Evolutionary conservation across 495 filamentous ascomycete genomes (phyloP).

Genomic region (Penicillium antarcticum): DNA sequence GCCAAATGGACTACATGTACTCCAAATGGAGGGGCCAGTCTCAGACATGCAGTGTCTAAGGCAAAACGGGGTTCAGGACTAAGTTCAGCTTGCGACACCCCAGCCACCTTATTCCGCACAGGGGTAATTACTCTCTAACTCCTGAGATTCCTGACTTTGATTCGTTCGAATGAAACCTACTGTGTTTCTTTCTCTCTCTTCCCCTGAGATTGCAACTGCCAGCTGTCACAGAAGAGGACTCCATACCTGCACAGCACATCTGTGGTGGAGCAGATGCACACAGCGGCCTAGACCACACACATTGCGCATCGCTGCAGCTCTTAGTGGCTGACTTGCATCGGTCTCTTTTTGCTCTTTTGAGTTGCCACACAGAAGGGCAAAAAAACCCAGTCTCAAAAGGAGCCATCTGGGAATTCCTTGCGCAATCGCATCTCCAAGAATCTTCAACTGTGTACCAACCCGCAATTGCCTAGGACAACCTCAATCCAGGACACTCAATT

Average conservation of each 20-base stretch:
- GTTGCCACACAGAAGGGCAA: constrained; percentile 13
- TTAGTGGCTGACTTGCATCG: constrained; percentile 29
- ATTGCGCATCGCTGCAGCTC: constrained; percentile 32
- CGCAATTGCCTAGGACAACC: background rate
- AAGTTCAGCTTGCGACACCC: constrained; percentile 3
- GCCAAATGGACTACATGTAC: too few relatives aligned
- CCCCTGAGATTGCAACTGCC: background rate
- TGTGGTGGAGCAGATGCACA: constrained; percentile 27
- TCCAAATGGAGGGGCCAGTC: too few relatives aligned
- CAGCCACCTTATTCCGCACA: constrained; percentile 9
- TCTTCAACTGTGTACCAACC: background rate
- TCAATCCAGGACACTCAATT: background rate
- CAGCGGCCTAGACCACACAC: constrained; percentile 27
- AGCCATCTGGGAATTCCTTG: background rate
- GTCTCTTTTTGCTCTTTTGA: constrained; percentile 14
- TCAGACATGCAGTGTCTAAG: background rate
- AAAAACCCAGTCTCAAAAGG: constrained; percentile 2
- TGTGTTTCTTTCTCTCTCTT: background rate
- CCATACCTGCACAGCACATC: constrained; percentile 15
- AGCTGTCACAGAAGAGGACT: background rate
- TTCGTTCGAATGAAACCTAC: background rate
- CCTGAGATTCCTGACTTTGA: background rate
- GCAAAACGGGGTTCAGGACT: background rate
- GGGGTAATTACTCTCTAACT: background rate
- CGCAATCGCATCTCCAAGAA: background rate